Base-by-base conservation (phyloP, 2,329 filamentous ascomycete genomes). In the Calonectria hawksworthii region DNA sequence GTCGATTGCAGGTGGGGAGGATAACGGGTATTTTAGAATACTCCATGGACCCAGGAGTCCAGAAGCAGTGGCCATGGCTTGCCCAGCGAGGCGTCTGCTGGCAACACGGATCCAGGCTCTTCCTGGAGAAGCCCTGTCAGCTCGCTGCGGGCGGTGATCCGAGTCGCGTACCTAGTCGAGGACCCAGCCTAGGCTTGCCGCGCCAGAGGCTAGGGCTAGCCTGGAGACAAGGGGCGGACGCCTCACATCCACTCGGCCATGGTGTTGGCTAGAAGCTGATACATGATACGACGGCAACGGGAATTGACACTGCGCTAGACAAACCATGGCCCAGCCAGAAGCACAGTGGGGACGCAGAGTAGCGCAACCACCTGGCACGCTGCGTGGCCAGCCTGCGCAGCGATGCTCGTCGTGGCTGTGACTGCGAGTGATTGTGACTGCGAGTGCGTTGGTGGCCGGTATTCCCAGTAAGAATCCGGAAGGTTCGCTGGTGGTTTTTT, bases 141-240 rank as follows among this genome's bases (percentile, higher is more conserved):
- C 67, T 75, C 36, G 68, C 61, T 36, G 72, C 75, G 68, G 77
- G 71, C 71, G 70, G 67, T 76, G 76, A 71, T 77, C 76, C 76
- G 77, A 78, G 76, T 78, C 75, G 77, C 74, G 74, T 67, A 74
- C 75, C 74, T 73, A 34, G 70, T 68, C 65, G n/a, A 16, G 61
- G 74, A 50, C 28, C 26, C 47, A 65, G 36, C 47, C 71, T 36
- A 59, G 65, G 63, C 44, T 72, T 70, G 36, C 56, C 56, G 36
- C 59, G 70, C 68, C 68, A 76, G 36, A 67, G 44, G 41, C 32
- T 36, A 69, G 65, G 50, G 41, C 38, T n/a, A 32, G 13, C 23
- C 44, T 52, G 44, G 41, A n/a, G 52, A 69, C 67, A 21, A 52
- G 68, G 68, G 54, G 68, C 36, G 36, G 68, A 44, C 68, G 54